Conservation (phyloP, 305 asterid genomes). For the Ajuga reptans region DNA sequence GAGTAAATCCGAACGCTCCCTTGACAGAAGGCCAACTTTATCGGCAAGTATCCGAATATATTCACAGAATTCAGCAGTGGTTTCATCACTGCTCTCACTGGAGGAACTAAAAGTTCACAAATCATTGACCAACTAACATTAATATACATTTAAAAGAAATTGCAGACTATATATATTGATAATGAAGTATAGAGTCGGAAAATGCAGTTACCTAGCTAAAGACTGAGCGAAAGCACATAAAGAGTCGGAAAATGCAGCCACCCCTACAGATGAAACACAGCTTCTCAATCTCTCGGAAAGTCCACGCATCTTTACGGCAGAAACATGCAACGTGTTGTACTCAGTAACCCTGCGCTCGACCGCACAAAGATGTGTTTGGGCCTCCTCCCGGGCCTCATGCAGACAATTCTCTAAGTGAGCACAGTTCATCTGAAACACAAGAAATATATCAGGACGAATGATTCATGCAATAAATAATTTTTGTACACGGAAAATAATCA, state of each 20-base stretch:
- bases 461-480: not conserved
- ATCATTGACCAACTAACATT: not conserved
- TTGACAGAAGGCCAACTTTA: slow-evolving; percentile 58
- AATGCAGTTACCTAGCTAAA: slow-evolving; percentile 54
- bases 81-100: slow-evolving; percentile 51
- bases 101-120: slow-evolving; percentile 37
- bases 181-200: too few relatives aligned
- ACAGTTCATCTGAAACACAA: slow-evolving; percentile 68
- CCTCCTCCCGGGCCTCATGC: slow-evolving; percentile 92
- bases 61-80: slow-evolving; percentile 59
- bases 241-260: slow-evolving; percentile 55
- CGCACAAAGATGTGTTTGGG: slow-evolving; percentile 77
- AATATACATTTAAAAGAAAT: not conserved
- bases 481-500: not conserved
- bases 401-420: slow-evolving; percentile 85
- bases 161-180: too few relatives aligned
- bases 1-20: slow-evolving; percentile 52
- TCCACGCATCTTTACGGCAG: slow-evolving; percentile 66
- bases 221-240: slow-evolving; percentile 59
- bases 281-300: slow-evolving; percentile 71
- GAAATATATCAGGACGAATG: not conserved
- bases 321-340: slow-evolving; percentile 55
- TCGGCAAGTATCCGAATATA: slow-evolving; percentile 66
- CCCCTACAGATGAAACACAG: slow-evolving; percentile 50
- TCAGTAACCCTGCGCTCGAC: slow-evolving; percentile 75